phyloP scores from a whole-genome alignment of 352 stramenopile species.

The Thraustochytrium striatum region DNA sequence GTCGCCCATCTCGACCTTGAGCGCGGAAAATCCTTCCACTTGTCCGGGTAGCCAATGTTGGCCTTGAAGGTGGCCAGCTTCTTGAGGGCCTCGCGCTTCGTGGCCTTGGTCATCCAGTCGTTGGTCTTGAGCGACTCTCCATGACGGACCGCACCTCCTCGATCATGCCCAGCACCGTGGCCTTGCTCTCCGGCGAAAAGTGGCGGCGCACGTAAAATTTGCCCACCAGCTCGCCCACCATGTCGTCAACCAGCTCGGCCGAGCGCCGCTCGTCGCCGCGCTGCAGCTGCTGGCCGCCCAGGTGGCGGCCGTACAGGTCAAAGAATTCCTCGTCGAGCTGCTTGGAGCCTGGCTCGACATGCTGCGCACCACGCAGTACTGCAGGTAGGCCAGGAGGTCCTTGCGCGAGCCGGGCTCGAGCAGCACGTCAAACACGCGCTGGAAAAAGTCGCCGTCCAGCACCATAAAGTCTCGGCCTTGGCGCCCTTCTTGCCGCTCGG shows the following conservation, averaged over 20 bases:
- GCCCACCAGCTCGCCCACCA: background rate
- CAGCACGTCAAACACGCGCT: background rate
- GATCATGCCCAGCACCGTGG: background rate
- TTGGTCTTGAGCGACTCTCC: background rate
- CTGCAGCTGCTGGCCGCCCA: background rate
- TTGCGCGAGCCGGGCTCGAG: background rate
- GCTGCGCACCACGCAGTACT: background rate
- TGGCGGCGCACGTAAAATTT: background rate
- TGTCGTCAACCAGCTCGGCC: background rate
- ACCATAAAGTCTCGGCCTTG: background rate
- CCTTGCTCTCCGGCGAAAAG: background rate
- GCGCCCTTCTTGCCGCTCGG: background rate
- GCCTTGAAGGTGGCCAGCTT: background rate
- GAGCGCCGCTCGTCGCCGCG: background rate
- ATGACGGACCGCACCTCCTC: background rate
- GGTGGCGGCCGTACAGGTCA: background rate
- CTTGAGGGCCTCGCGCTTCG: background rate
- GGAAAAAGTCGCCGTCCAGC: background rate
- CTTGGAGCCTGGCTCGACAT: background rate
- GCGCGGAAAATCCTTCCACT: slow-evolving; percentile 2
- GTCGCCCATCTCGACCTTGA: slow-evolving; percentile 53
- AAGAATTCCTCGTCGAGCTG: background rate
- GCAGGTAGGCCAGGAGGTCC: background rate
- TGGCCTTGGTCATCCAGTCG: background rate
- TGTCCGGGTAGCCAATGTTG: background rate